Evolutionary conservation across 768 basidiomycete species (phyloP).

Genomic region (Xanthoconium stramineum): DNA sequence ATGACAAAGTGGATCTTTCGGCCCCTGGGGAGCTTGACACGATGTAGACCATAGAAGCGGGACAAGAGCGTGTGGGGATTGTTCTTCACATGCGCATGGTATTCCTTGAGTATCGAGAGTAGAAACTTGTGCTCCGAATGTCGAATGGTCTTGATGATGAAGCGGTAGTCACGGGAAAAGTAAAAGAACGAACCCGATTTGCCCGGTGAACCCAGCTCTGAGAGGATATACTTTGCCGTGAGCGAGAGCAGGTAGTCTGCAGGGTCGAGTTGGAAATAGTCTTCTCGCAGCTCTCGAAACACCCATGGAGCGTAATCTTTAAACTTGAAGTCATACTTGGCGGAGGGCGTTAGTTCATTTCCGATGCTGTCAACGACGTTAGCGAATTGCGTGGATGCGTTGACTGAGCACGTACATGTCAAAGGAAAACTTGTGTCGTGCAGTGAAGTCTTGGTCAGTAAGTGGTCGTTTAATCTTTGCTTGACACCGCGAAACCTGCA

Average conservation of each 20-base stretch:
- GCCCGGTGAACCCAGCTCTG: conserved; percentile 95
- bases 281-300: conserved; percentile 92
- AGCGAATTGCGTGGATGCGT: not conserved
- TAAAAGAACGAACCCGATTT: conserved; percentile 99
- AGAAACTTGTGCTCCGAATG: conserved; percentile 95
- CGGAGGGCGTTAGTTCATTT: conserved; percentile 96
- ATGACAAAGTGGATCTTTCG: conserved; percentile 98
- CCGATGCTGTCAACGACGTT: conserved; percentile 60
- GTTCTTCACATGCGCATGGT: conserved; percentile 78
- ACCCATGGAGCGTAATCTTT: conserved; percentile 99
- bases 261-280: conserved; percentile 92
- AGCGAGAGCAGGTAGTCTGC: conserved; percentile 96
- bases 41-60: conserved; percentile 94
- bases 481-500: conserved; percentile 89
- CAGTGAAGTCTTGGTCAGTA: conserved; percentile 81
- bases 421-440: conserved; percentile 93
- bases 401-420: conserved; percentile 68
- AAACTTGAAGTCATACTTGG: conserved; percentile 99
- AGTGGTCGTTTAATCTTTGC: conserved; percentile 89
- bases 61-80: conserved; percentile 95
- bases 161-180: conserved; percentile 97
- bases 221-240: conserved; percentile 96
- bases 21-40: conserved; percentile 93
- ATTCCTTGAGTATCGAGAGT: conserved; percentile 74
- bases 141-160: conserved; percentile 99